Percentiles rank a stretch among this genome's conserved stretches.
Evolutionary conservation across 2,329 filamentous ascomycete genomes (phyloP).

Genomic region (Dactylellina sp.): DNA sequence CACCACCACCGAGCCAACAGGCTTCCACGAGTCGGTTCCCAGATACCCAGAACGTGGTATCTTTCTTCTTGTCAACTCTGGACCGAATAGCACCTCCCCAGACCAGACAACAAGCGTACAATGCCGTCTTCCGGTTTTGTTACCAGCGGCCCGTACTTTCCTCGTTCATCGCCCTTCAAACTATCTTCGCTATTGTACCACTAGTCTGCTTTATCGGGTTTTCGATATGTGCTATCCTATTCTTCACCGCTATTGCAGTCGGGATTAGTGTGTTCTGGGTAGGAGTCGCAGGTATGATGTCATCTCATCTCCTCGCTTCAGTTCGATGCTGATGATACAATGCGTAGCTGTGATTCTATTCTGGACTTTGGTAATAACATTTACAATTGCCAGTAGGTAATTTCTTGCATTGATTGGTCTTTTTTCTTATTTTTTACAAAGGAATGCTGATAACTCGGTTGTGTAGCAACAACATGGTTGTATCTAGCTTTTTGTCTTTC

Average conservation of each 20-base stretch:
- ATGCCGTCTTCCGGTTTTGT: conserved; percentile 30
- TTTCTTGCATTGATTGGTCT: not conserved
- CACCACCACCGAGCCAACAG: not conserved
- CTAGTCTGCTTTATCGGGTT: conserved; percentile 41
- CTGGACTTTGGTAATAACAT: conserved; percentile 45
- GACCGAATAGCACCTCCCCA: conserved; percentile 32
- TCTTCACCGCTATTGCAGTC: conserved; percentile 21
- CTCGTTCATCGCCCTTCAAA: conserved; percentile 33
- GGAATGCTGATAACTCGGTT: not conserved
- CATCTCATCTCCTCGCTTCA: conserved; percentile 17
- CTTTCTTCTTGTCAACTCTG: conserved; percentile 35
- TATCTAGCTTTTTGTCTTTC: conserved; percentile 32
- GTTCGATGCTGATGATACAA: conserved; percentile 4
- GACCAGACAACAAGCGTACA: conserved; percentile 21
- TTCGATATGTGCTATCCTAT: conserved; percentile 23
- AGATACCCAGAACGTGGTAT: conserved; percentile 49
- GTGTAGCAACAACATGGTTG: conserved; percentile 35
- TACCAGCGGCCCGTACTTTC: conserved; percentile 46
- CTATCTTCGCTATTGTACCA: conserved; percentile 40
- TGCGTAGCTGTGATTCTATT: conserved; percentile 31
- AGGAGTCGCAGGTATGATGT: conserved; percentile 45
- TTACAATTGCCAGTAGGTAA: conserved; percentile 42
- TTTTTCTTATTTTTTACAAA: too few relatives aligned
- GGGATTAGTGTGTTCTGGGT: conserved; percentile 45
- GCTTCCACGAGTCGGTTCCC: not conserved